Base-by-base conservation (phyloP, 345 rosid species). In the Alliaria petiolata region DNA sequence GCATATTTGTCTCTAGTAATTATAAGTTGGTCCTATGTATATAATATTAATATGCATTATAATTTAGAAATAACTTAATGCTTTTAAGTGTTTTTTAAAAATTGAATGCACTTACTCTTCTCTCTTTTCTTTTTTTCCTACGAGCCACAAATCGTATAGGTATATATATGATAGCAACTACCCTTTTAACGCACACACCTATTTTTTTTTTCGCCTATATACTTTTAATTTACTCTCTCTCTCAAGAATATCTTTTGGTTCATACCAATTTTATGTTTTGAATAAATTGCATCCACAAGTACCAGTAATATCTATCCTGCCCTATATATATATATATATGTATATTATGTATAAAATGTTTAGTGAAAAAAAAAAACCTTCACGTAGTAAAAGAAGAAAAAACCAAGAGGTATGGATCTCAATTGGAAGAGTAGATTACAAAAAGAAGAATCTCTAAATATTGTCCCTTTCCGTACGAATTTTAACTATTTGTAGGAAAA, bases 141-240 rank as follows among this genome's bases (percentile, higher is more conserved):
- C 33, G 51, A 75, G 57, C 79, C 79, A 75, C 79, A 75, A 60
- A 68, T 61, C 34, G 43, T 61, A 68, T n/a, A n/a, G n/a, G n/a
- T n/a, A n/a, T n/a, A n/a, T n/a, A n/a, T 68, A 53, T 68, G 79
- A 75, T n/a, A 67, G 74, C 74, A 68, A 75, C 79, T 26, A 61
- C 69, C 74, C 25, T 68, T n/a, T 60, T 42, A 67, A 52, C 61
- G 78, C 74, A 59, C 69, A 59, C 51, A 59, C 74, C 60, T 52
- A 53, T 40, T 33, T 39, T 22, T n/a, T n/a, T 22, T 39, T 49
- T 59, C 31, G 64, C 58, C 59, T 36, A 25, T 59, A 60, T 43
- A 43, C 72, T 20, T 20, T 56, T 45, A 16, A 70, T 26, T 47
- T 58, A 3, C 58, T 58, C 49, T 58, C 58, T 58, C 49, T 58